Percentiles rank a stretch among this genome's conserved stretches.
Evolutionary conservation across 1,284 basidiomycete genomes (phyloP).

Genomic region (Singerocomus inundabilis): DNA sequence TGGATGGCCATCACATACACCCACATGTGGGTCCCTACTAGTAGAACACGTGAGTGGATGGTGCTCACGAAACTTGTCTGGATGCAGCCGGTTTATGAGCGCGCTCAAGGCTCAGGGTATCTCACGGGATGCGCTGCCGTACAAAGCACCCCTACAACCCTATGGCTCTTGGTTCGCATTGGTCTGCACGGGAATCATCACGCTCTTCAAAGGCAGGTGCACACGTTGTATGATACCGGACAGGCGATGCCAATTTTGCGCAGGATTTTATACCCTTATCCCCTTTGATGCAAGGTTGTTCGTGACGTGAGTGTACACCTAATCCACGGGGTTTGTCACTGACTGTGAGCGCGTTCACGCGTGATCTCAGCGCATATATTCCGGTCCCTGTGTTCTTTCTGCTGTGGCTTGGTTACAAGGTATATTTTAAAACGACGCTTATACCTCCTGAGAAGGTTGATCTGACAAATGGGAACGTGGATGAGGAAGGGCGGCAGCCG

Average conservation of each 20-base stretch:
- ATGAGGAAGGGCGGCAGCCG: conserved; percentile 55
- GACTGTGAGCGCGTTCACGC: not conserved
- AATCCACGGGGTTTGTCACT: not conserved
- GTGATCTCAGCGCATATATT: conserved; percentile 44
- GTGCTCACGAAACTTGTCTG: conserved; percentile 14
- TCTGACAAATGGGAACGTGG: conserved; percentile 58
- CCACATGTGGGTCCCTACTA: conserved; percentile 59
- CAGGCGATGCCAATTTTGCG: not conserved
- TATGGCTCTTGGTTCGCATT: conserved; percentile 64
- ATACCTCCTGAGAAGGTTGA: conserved; percentile 60
- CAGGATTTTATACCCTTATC: conserved; percentile 63
- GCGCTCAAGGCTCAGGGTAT: conserved; percentile 66
- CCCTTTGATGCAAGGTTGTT: conserved; percentile 61
- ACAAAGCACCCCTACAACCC: conserved; percentile 35
- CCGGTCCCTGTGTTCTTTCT: conserved; percentile 54
- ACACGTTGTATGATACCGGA: not conserved
- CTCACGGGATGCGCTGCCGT: conserved; percentile 62
- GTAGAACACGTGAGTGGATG: conserved; percentile 15
- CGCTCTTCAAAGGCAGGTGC: conserved; percentile 53
- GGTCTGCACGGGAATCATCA: conserved; percentile 56
- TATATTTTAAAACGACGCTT: conserved; percentile 49
- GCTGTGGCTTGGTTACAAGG: conserved; percentile 60
- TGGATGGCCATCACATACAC: conserved; percentile 72
- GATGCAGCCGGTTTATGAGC: conserved; percentile 48
- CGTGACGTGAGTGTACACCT: conserved; percentile 46